Evolutionary conservation across 2,329 filamentous ascomycete species (phyloP), one percentile per base, ranked within the genome.

Genomic region (Aspergillus ruber): DNA sequence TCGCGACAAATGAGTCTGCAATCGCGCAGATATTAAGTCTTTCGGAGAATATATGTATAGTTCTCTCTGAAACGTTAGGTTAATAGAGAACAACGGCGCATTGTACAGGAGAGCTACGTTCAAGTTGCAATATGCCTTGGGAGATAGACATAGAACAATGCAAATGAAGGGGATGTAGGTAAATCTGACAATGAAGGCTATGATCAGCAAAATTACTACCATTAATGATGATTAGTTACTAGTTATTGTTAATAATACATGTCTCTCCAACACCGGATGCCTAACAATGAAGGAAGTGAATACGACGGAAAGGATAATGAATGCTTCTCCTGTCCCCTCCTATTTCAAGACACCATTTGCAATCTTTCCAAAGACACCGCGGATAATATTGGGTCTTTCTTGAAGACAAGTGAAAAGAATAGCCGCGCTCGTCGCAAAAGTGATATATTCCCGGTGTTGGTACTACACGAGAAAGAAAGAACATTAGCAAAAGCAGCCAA

Each of bases 401-500:
- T 75, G 68, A 20, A 82, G 77, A 58, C 79, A 81, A 0, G 84
- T 83, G 50, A 89, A 78, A n/a, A 90, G 78, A 8, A 88, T 75
- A 4, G 84, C 85, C 8, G 81, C 78, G 60, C 84, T 86, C 40
- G 77, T 62, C 0, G 85, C 81, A 66, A 90, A 90, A 1, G 77
- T 78, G 25, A 80, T 51, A 33, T 75, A 81, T 71, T 89, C 85
- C 44, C 79, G 74, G 81, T 82, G 85, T 71, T 85, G 78, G 66
- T 83, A 76, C 59, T 82, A 71, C 49, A 57, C 2, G 66, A 48
- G 33, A 51, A 50, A 48, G 35, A 40, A 49, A 45, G 50, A 46
- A 17, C 38, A 51, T 63, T 52, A 62, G 60, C 42, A 51, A 20
- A 38, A 43, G 43, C 39, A 45, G 42, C 42, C 47, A 46, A 49